A percentile compares a stretch with the other conserved stretches of the same genome.
These are phyloP conservation scores for Hanseniaspora hatyaiensis DNA, from an alignment of 805 yeast genomes.

Conservation along the genomic window DNA sequence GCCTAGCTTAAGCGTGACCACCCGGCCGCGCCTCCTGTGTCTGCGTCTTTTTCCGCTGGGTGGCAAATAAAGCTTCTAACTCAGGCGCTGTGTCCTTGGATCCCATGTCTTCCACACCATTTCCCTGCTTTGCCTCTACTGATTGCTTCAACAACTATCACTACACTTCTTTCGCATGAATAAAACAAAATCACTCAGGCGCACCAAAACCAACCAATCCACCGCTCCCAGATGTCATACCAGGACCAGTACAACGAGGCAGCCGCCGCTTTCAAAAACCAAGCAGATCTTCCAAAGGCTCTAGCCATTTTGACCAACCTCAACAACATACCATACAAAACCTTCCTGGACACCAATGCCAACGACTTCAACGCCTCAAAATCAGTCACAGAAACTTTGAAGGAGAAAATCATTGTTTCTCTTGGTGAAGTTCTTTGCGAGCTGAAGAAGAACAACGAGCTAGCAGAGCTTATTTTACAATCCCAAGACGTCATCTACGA, in stretches of 20 bases:
- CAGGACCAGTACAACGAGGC: constrained; percentile 1
- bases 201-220: neutral
- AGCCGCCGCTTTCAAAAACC: neutral
- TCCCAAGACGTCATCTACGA: constrained; percentile 53
- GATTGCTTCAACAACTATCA: no score
- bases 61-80: no score
- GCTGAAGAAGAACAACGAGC: constrained; percentile 37
- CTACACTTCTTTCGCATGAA: no score
- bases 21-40: no score
- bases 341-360: neutral
- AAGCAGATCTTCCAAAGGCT: neutral
- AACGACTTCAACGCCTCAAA: neutral
- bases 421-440: constrained; percentile 60
- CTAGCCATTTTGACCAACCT: neutral
- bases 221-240: neutral
- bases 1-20: no score
- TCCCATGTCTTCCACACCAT: no score
- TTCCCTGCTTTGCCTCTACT: no score
- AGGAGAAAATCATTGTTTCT: constrained; percentile 62
- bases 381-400: constrained; percentile 35
- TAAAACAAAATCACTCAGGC: no score
- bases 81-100: no score
- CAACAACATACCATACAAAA: constrained; percentile 4
- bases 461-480: constrained; percentile 50
- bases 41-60: no score